Evolutionary conservation across 2,329 filamentous ascomycete species (phyloP).

Genomic region (Annulohypoxylon truncatum): DNA sequence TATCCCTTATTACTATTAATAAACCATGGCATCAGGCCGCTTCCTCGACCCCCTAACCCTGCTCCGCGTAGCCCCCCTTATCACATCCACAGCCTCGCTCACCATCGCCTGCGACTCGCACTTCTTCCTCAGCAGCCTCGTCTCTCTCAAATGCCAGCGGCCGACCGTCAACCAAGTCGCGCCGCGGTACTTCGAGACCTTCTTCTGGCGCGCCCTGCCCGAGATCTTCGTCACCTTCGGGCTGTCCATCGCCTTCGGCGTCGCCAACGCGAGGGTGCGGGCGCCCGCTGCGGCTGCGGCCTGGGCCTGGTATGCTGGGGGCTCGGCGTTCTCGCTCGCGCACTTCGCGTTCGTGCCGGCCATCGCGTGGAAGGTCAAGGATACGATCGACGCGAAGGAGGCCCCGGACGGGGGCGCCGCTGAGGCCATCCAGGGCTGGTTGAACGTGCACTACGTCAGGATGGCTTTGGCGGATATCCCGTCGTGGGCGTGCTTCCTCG

Average conservation of each 20-base stretch:
- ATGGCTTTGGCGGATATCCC: slow-evolving; percentile 48
- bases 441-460: slow-evolving; percentile 46
- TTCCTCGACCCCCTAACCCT: slow-evolving; percentile 54
- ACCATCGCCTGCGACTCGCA: slow-evolving; percentile 59
- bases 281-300: slow-evolving; percentile 33
- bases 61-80: slow-evolving; percentile 58
- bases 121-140: slow-evolving; percentile 55
- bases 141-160: slow-evolving; percentile 45
- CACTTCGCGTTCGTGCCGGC: slow-evolving; percentile 51
- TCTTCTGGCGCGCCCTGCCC: slow-evolving; percentile 52
- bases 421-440: slow-evolving; percentile 46
- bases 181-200: slow-evolving; percentile 57
- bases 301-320: slow-evolving; percentile 48
- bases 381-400: slow-evolving; percentile 43
- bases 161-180: slow-evolving; percentile 52
- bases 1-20: background rate
- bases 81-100: slow-evolving; percentile 61
- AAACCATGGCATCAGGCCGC: slow-evolving; percentile 53
- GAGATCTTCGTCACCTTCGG: slow-evolving; percentile 47
- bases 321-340: slow-evolving; percentile 45
- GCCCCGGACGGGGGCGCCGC: slow-evolving; percentile 41
- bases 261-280: slow-evolving; percentile 44
- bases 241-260: slow-evolving; percentile 44
- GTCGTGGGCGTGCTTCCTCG: slow-evolving; percentile 48
- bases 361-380: slow-evolving; percentile 47